Base-by-base conservation (phyloP, 2,329 filamentous ascomycete genomes). In the Shiraia bambusicola region DNA sequence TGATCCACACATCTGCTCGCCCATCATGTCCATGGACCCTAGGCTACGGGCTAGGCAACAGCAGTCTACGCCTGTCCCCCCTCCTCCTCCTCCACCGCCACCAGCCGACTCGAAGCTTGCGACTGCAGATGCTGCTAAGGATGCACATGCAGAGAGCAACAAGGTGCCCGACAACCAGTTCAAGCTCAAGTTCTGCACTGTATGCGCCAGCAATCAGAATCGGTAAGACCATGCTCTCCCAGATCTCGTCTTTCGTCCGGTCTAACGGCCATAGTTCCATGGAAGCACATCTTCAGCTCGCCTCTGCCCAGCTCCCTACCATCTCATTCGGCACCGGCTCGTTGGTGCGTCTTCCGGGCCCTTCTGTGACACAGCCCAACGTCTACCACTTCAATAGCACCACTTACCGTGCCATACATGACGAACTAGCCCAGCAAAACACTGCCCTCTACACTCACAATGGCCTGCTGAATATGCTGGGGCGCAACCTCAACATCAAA, bases 181-280 rank as follows among this genome's bases (percentile, higher is more conserved):
- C 78, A 95, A 93, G 72, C 80, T 98, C 49, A 94, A 88, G 65
- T 96, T 97, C 72, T 96, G 91, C 76, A 97, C 93, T 2, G 92
- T 98, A n/a, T 98, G 93, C 72, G 93, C 93, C 6, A 95, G 90
- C 62, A 98, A 98, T 62, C 90, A 98, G 70, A 98, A 98, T 65
- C 84, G 93, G 82, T 95, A 76, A 50, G 77, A 37, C 28, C 3
- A n/a, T 3, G 11, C 7, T n/a, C 12, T 34, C 30, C 13, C 12
- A 15, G n/a, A 9, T 11, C n/a, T 17, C 8, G 6, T 6, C 22
- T n/a, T 8, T 9, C 6, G n/a, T 3, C 11, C 3, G 16, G 16
- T 35, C 55, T 62, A 47, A 64, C 50, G 9, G 7, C 19, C 26
- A 22, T 58, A 88, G 86, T 69, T 89, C 88, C n/a, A 97, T 98